These are phyloP conservation scores for Ustilago shanxiensis DNA, from an alignment of 1,284 basidiomycete genomes.

Conservation along the genomic window DNA sequence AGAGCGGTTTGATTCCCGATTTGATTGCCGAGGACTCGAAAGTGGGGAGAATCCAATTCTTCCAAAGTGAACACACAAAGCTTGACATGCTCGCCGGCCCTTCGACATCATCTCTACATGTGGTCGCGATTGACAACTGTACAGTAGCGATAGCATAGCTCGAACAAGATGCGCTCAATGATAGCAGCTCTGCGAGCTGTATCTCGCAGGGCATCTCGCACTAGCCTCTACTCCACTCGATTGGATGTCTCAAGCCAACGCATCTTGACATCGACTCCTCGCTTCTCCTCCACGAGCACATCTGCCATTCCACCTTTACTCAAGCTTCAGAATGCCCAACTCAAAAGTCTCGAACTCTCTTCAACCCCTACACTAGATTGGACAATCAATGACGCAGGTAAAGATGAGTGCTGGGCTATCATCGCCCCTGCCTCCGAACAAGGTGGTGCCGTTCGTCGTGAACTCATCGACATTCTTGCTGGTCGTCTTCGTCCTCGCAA, in stretches of 20 bases:
- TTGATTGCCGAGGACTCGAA: slow-evolving; percentile 22
- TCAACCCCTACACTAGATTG: slow-evolving; percentile 23
- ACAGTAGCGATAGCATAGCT: neutral
- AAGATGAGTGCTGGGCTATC: slow-evolving; percentile 64
- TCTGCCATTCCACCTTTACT: slow-evolving; percentile 17
- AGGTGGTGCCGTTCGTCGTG: slow-evolving; percentile 52
- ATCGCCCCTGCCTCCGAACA: slow-evolving; percentile 55
- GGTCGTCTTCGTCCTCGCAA: slow-evolving; percentile 25
- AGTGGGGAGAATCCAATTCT: neutral
- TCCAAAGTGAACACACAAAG: neutral
- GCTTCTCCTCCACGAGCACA: slow-evolving; percentile 12
- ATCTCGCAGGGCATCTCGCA: neutral
- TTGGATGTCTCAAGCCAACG: too few relatives aligned
- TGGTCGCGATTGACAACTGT: neutral
- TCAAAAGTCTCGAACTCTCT: neutral
- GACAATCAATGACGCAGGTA: slow-evolving; percentile 51
- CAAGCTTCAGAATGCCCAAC: slow-evolving; percentile 19
- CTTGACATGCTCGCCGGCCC: neutral
- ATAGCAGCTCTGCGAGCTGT: neutral
- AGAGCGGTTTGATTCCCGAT: slow-evolving; percentile 7
- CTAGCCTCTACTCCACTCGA: neutral
- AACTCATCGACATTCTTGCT: slow-evolving; percentile 49
- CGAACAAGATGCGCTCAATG: neutral
- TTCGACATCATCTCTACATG: neutral
- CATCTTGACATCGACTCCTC: neutral